Evolutionary conservation across 768 basidiomycete genomes (phyloP).

Genomic region (Pleurotus sapidus): DNA sequence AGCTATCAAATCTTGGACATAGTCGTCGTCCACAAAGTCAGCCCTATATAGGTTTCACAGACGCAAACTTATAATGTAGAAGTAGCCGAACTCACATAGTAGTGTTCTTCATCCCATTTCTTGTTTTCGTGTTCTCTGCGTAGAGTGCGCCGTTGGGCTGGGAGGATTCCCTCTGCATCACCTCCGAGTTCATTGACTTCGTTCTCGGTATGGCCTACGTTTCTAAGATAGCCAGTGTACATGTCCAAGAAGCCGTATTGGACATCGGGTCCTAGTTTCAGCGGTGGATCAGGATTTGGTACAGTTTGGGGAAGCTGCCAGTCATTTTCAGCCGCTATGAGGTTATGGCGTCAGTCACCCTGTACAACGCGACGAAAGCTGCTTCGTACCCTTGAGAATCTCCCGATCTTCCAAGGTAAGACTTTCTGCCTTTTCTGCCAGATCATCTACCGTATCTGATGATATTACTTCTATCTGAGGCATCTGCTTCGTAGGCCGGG

Average conservation of each 20-base stretch:
- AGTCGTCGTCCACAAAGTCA: constrained; percentile 74
- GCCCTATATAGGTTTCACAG: constrained; percentile 47
- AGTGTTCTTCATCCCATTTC: constrained; percentile 84
- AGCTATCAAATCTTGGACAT: constrained; percentile 64
- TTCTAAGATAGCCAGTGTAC: constrained; percentile 72
- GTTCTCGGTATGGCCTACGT: constrained; percentile 73
- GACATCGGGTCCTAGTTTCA: constrained; percentile 40
- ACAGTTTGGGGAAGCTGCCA: constrained; percentile 75
- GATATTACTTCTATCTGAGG: constrained; percentile 60
- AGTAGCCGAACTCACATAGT: constrained; percentile 55
- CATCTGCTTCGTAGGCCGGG: constrained; percentile 38
- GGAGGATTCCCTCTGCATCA: constrained; percentile 56
- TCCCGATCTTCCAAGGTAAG: constrained; percentile 49
- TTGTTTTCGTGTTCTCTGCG: constrained; percentile 64
- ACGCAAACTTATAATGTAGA: neutral
- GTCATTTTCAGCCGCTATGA: constrained; percentile 68
- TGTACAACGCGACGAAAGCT: neutral
- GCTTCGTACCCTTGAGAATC: constrained; percentile 48
- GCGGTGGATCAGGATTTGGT: constrained; percentile 34
- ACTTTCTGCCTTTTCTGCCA: neutral
- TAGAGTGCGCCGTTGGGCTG: constrained; percentile 46
- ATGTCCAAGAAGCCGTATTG: constrained; percentile 77
- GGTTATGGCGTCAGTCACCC: neutral
- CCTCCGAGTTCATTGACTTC: constrained; percentile 78
- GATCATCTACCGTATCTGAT: constrained; percentile 20